Percentiles rank a stretch among this genome's conserved stretches.
Evolutionary conservation across 1,284 basidiomycete genomes (phyloP).

Genomic region (Pyrrhoderma noxium): DNA sequence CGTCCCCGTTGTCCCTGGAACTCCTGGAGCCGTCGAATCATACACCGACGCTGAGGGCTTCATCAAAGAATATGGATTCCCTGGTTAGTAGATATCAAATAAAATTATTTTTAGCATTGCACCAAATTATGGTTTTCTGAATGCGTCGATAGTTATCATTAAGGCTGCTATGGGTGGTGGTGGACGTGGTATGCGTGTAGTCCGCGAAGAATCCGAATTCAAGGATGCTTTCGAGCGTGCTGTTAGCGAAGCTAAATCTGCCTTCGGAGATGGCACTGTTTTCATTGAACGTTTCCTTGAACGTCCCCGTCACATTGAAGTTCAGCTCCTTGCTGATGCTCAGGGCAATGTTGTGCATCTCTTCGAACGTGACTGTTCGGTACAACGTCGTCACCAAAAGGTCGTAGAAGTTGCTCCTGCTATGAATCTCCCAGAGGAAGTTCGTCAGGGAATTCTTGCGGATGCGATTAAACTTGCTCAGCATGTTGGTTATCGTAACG

Average conservation of each 20-base stretch:
- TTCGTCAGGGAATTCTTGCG: constrained; percentile 79
- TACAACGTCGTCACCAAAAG: constrained; percentile 96
- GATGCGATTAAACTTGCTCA: constrained; percentile 95
- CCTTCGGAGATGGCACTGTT: constrained; percentile 97
- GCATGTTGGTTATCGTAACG: constrained; percentile 92
- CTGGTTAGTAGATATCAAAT: constrained; percentile 42
- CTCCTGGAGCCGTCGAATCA: constrained; percentile 83
- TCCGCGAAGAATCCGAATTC: constrained; percentile 88
- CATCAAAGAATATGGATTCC: constrained; percentile 94
- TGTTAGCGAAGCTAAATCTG: constrained; percentile 90
- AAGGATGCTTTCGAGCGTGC: constrained; percentile 89
- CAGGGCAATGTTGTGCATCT: constrained; percentile 93
- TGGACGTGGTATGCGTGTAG: constrained; percentile 98
- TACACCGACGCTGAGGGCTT: constrained; percentile 85
- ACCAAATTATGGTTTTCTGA: neutral
- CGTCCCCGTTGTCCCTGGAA: constrained; percentile 97
- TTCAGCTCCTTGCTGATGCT: constrained; percentile 89
- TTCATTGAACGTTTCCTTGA: constrained; percentile 98
- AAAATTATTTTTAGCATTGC: neutral
- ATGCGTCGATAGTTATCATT: constrained; percentile 68
- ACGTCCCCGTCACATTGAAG: constrained; percentile 94
- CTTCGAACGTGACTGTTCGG: constrained; percentile 98
- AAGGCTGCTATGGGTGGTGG: constrained; percentile 99
- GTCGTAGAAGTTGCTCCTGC: constrained; percentile 99
- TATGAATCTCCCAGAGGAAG: constrained; percentile 85